phyloP scores from a whole-genome alignment of 2,329 filamentous ascomycete genomes.

The Ceratocystis destructans region DNA sequence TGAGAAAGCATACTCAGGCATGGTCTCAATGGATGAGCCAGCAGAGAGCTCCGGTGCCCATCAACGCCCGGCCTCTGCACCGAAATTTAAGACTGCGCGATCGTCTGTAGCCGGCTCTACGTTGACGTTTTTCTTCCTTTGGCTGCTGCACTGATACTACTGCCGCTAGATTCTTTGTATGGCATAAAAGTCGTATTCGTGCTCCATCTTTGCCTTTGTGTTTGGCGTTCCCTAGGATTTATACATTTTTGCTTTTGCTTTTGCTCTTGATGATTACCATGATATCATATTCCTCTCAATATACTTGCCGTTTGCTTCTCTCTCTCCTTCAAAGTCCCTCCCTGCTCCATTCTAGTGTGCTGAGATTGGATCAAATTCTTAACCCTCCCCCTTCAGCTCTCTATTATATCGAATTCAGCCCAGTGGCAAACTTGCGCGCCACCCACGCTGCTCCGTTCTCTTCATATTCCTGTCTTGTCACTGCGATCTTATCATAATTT shows the following conservation, averaged over 20 bases:
- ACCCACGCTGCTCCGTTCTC: slow-evolving; percentile 70
- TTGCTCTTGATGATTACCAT: neutral
- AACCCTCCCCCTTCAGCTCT: neutral
- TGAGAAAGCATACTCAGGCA: slow-evolving; percentile 15
- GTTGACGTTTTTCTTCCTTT: slow-evolving; percentile 8
- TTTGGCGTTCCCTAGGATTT: neutral
- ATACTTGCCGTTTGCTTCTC: neutral
- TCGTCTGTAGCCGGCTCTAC: neutral
- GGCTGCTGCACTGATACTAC: neutral
- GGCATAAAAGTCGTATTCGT: neutral
- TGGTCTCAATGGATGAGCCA: slow-evolving; percentile 20
- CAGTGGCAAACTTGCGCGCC: slow-evolving; percentile 49
- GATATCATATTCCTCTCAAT: slow-evolving; percentile 8
- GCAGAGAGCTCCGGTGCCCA: slow-evolving; percentile 15
- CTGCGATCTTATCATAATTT: slow-evolving; percentile 51
- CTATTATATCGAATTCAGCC: slow-evolving; percentile 12
- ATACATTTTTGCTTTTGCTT: slow-evolving; percentile 3
- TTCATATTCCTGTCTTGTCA: slow-evolving; percentile 84
- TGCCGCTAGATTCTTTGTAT: neutral
- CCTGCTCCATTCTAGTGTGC: neutral
- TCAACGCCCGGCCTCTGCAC: slow-evolving; percentile 10
- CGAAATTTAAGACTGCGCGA: slow-evolving; percentile 4
- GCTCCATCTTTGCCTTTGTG: neutral
- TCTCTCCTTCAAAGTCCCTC: neutral
- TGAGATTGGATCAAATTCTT: neutral